These are phyloP conservation scores for Neurospora tetrasperma DNA, from an alignment of 495 filamentous ascomycete genomes.

Conservation along the genomic window DNA sequence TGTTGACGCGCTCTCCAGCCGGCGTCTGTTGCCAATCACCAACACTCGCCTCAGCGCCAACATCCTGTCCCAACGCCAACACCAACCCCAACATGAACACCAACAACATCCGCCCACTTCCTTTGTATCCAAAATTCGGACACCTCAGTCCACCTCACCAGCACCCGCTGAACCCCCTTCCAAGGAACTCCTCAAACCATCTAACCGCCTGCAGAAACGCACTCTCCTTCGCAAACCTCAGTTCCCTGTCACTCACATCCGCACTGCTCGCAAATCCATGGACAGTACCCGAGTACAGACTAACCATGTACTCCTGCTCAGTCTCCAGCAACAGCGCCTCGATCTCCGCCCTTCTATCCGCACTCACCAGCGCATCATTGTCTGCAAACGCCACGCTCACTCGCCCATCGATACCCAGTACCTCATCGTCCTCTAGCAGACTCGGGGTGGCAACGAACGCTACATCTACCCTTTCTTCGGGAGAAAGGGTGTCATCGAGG, in stretches of 20 bases:
- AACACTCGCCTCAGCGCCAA: background rate
- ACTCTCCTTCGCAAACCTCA: slow-evolving; percentile 67
- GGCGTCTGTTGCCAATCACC: background rate
- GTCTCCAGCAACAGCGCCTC: slow-evolving; percentile 26
- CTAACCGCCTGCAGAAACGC: slow-evolving; percentile 62
- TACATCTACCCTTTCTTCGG: slow-evolving; percentile 42
- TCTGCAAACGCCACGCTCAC: slow-evolving; percentile 65
- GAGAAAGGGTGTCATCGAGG: slow-evolving; percentile 3
- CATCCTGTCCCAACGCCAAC: background rate
- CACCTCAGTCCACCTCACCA: background rate
- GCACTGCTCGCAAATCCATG: slow-evolving; percentile 64
- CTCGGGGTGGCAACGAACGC: slow-evolving; percentile 66
- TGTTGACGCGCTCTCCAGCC: background rate
- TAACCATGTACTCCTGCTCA: slow-evolving; percentile 49
- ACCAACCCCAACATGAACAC: background rate
- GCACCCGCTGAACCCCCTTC: background rate
- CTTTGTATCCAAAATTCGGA: background rate
- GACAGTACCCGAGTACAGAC: slow-evolving; percentile 50
- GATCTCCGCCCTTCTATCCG: slow-evolving; percentile 46
- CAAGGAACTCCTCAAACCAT: slow-evolving; percentile 49
- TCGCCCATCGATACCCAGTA: slow-evolving; percentile 50
- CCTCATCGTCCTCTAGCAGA: slow-evolving; percentile 53
- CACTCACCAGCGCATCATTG: slow-evolving; percentile 51
- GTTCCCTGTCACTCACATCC: slow-evolving; percentile 44
- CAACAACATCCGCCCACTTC: background rate